phyloP scores from a whole-genome alignment of 345 rosid genomes.

The Balakata baccata region DNA sequence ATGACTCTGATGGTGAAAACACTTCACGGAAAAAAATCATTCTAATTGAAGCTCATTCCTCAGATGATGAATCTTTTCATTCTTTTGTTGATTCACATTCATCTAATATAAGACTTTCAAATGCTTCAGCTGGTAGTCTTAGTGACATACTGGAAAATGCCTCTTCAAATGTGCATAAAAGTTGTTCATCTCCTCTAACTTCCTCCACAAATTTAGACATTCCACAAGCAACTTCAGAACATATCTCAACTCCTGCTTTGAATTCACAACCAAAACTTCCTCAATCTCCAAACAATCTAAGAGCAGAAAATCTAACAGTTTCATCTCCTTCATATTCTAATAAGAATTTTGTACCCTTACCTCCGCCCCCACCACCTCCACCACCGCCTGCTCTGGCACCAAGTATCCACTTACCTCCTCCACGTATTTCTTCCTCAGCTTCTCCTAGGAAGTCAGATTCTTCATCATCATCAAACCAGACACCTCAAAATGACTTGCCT shows the following conservation, averaged over 20 bases:
- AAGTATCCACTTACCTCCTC: background rate
- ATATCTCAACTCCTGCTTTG: background rate
- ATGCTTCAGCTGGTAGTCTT: constrained; percentile 56
- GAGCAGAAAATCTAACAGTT: constrained; percentile 1
- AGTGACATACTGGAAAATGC: constrained; percentile 34
- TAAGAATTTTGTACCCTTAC: constrained; percentile 19
- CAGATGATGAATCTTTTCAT: constrained; percentile 86
- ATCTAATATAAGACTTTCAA: constrained; percentile 48
- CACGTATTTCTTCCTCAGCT: constrained; percentile 17
- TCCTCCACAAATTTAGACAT: constrained; percentile 4
- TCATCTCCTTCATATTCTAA: constrained; percentile 14
- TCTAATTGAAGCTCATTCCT: constrained; percentile 42
- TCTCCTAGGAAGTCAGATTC: constrained; percentile 28
- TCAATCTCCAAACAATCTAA: constrained; percentile 6
- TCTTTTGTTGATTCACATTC: constrained; percentile 59
- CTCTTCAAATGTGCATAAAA: constrained; percentile 22
- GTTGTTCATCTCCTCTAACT: constrained; percentile 4
- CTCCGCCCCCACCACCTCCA: constrained; percentile 35
- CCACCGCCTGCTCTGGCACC: constrained; percentile 36
- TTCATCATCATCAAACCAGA: constrained; percentile 28
- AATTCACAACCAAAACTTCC: background rate
- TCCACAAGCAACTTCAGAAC: background rate
- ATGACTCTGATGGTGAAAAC: constrained; percentile 42
- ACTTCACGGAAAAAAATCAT: constrained; percentile 33
- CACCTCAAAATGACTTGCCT: constrained; percentile 10